Evolutionary conservation across 1,284 basidiomycete genomes (phyloP), one percentile per base, ranked within the genome.

Genomic region (Pseudozyma sp.): DNA sequence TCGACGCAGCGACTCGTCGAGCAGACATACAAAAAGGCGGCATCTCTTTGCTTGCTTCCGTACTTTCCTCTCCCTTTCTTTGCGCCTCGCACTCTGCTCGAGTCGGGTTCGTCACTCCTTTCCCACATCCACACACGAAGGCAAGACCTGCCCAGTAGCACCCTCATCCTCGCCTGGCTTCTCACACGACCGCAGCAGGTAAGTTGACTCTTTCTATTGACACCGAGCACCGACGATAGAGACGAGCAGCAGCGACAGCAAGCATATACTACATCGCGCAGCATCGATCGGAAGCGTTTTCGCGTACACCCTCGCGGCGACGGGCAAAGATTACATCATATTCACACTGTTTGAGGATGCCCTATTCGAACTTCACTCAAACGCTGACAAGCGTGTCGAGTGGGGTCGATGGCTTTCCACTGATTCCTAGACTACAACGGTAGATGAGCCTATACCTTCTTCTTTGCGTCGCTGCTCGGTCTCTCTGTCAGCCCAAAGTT

Each of bases 381-480:
- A 75, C 72, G 72, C 72, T 65, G 72, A 70, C 68, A 75, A 70
- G 72, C 56, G 72, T 75, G 72, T 75, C 72, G 72, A 71, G 72
- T 65, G 64, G 39, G 50, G 66, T 54, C 62, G 58, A 48, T 51
- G 57, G 61, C 58, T 71, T 50, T 60, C 48, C 67, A 66, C 66
- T 79, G 73, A 76, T 76, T 68, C 73, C 72, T 70, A 75, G 61
- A 81, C 79, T 83, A 83, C 81, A 83, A 83, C 81, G 81, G 81
- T 83, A 83, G 70, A 81, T 83, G 81, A 83, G 75, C 74, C 60
- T 48, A 59, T 29, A 40, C 9, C 44, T 30, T 45, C 14, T 24
- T 1, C 10, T 5, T 6, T 30, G 19, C 16, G 30, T 31, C 31
- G 13, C 14, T 47, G 16, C 16, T 29, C 39, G 35, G 9, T 34